phyloP scores from a whole-genome alignment of 208 protist genomes.

The Trichomonas tenax region DNA sequence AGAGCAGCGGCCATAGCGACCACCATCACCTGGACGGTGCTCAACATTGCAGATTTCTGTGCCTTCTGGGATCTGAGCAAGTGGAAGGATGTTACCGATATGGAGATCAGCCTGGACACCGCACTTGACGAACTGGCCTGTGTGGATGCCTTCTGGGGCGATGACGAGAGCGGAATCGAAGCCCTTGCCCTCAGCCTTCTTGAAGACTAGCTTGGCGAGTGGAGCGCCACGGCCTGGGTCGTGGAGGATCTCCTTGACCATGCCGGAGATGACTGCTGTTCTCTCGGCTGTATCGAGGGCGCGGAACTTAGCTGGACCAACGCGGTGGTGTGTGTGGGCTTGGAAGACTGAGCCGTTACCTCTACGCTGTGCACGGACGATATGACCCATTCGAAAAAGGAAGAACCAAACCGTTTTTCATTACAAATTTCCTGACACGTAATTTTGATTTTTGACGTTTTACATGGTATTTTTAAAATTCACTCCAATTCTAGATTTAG shows the following conservation, averaged over 20 bases:
- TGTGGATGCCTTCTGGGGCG: no score
- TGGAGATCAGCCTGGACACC: slow-evolving; percentile 68
- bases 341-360: slow-evolving; percentile 65
- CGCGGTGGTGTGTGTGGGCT: slow-evolving; percentile 74
- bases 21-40: no score
- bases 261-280: slow-evolving; percentile 70
- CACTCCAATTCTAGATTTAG: no score
- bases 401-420: not conserved
- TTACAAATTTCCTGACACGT: no score
- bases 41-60: slow-evolving; percentile 75
- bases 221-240: no score
- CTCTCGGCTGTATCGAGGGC: slow-evolving; percentile 86
- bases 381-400: slow-evolving; percentile 28
- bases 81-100: slow-evolving; percentile 89
- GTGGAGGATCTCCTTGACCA: slow-evolving; percentile 65
- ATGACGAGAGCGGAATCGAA: no score
- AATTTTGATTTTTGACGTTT: no score
- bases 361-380: slow-evolving; percentile 62
- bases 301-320: slow-evolving; percentile 78
- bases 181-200: no score
- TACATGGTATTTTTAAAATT: no score
- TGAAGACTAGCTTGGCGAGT: no score
- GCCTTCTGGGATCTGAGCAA: slow-evolving; percentile 88
- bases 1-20: slow-evolving; percentile 66
- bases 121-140: slow-evolving; percentile 92